phyloP scores from a whole-genome alignment of 108 stramenopile genomes.

The Epithemia pelagica region DNA sequence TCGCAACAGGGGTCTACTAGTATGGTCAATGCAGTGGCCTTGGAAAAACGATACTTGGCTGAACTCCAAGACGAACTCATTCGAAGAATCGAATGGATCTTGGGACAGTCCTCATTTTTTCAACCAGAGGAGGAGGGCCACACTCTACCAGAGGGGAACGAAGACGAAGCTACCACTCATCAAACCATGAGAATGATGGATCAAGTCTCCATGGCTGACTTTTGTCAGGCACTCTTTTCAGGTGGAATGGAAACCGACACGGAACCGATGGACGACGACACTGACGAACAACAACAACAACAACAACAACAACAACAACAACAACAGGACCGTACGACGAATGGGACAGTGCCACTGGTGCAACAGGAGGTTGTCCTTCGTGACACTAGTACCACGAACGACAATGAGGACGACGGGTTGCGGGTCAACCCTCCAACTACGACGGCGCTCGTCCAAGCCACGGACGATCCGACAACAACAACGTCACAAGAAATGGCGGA shows the following conservation, averaged over 20 bases:
- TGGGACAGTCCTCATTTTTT: background rate
- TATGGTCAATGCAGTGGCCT: background rate
- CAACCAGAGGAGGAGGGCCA: too few relatives aligned
- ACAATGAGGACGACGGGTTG: background rate
- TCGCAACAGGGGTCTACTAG: background rate
- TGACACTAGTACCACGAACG: background rate
- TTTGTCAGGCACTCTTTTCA: background rate
- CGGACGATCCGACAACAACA: background rate
- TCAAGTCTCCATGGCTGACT: background rate
- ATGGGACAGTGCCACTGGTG: background rate
- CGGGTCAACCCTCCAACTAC: background rate
- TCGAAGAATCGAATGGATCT: background rate
- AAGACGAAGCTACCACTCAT: too few relatives aligned
- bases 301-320: background rate
- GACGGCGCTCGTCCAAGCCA: background rate
- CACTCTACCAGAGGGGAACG: too few relatives aligned
- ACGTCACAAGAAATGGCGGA: background rate
- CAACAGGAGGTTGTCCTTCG: background rate
- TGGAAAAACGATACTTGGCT: background rate
- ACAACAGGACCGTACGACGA: background rate
- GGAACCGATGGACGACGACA: background rate
- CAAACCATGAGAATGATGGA: too few relatives aligned
- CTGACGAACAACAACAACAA: background rate
- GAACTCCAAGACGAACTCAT: background rate
- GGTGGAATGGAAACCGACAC: background rate